Evolutionary conservation across 176 grass and related monocot species (phyloP), one percentile per base, ranked within the genome.

Genomic region (Phragmites australis): DNA sequence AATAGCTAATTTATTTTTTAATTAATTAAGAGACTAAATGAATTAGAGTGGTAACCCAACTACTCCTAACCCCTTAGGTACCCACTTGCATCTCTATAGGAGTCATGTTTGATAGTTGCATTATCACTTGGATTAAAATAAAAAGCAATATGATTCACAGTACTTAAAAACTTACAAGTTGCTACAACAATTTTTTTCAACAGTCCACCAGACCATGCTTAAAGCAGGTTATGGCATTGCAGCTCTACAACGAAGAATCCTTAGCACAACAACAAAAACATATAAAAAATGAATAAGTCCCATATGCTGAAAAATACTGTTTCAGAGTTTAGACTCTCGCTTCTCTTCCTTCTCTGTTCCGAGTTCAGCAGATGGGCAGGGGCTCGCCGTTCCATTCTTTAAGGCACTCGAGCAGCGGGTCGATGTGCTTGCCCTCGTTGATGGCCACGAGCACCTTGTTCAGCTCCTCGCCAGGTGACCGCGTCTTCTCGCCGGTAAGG

Each of bases 381-480:
- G 83, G 83, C 65, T 85, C 66, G 54, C 83, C 75, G 54, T 85
- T 71, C 83, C 83, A 85, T 31, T 85, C 83, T 54, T 63, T 84
- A 65, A 85, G 82, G 74, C 82, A 85, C 82, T 85, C 74, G 0
- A 85, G 82, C 53, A 85, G 31, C 0, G 82, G 74, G 63, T 85
- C 82, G 9, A 85, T 78, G 82, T 85, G 82, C 74, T 85, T 78
- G 30, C 75, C 83, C 55, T 53, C 44, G 75, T 85, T 85, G 44
- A 78, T 53, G 13, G 83, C 83, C 6, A 85, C 0, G 17, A 85
- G 83, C 23, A 85, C 83, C 75, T 85, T 85, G 83, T 85, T 85
- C 22, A 85, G 54, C 75, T 85, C 83, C 65, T 85, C 83, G 8
- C 83, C 83, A 0, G 83, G 83, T 0, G 83, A 85, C 5, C 83